A percentile compares a stretch with the other conserved stretches of the same genome.
phyloP scores from a whole-genome alignment of 2,329 filamentous ascomycete species.

The Chaetomium globosum region DNA sequence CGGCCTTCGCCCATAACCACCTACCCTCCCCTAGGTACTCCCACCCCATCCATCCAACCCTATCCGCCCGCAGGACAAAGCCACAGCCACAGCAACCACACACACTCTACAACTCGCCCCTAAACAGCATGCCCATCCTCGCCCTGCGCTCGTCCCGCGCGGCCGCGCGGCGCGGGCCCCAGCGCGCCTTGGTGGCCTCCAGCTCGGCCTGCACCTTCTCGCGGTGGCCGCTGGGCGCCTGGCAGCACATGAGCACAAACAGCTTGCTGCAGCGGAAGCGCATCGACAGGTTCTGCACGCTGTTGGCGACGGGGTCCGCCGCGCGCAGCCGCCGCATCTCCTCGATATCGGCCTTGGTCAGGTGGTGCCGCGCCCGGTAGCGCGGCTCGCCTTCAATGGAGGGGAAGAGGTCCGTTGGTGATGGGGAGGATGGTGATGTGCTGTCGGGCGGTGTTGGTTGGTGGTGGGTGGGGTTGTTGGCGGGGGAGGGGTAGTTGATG shows the following conservation, averaged over 20 bases:
- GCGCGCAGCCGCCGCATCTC: conserved; percentile 61
- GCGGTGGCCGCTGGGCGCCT: conserved; percentile 53
- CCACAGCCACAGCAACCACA: background rate
- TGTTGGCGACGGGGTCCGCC: conserved; percentile 59
- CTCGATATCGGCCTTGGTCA: conserved; percentile 57
- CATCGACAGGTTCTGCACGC: conserved; percentile 54
- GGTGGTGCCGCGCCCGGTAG: conserved; percentile 49
- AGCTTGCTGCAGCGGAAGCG: conserved; percentile 59
- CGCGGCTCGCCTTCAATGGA: conserved; percentile 25
- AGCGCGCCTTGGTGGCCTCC: conserved; percentile 48
- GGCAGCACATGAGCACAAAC: conserved; percentile 62
- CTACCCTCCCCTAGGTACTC: background rate
- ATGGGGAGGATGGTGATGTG: conserved; percentile 14
- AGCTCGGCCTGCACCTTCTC: conserved; percentile 35
- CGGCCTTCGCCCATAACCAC: too few relatives aligned
- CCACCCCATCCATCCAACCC: background rate
- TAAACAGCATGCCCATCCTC: conserved; percentile 56
- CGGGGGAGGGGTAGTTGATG: conserved; percentile 23
- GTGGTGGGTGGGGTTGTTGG: conserved; percentile 13
- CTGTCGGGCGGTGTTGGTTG: background rate
- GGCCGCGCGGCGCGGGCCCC: conserved; percentile 59
- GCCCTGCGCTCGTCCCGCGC: conserved; percentile 59
- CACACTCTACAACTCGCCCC: conserved; percentile 51
- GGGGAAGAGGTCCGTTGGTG: conserved; percentile 30
- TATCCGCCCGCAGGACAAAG: too few relatives aligned